Percentiles rank a stretch among this genome's conserved stretches.
Conservation (phyloP, 1,139 yeast genomes). For the Kazachstania sp. region DNA sequence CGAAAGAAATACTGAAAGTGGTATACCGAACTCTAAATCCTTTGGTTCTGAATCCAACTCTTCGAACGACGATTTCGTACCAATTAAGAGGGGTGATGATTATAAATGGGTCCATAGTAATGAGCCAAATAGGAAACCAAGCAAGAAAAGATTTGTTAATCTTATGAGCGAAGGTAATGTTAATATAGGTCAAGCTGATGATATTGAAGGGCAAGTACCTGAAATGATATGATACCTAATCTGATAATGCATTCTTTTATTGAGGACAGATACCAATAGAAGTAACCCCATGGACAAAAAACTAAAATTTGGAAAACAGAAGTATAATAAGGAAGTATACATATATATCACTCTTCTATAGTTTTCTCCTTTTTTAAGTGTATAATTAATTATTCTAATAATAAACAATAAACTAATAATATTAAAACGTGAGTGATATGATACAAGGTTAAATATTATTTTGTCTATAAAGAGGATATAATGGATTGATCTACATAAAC, state of each 20-base stretch:
- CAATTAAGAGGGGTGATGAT: constrained; percentile 23
- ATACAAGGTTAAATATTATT: neutral
- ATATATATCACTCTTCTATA: neutral
- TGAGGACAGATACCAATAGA: neutral
- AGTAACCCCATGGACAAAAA: constrained; percentile 1
- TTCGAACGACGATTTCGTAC: constrained; percentile 26
- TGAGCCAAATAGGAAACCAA: constrained; percentile 22
- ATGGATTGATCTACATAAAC: constrained; percentile 1
- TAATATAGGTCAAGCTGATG: constrained; percentile 20
- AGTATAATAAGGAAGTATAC: neutral
- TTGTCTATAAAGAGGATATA: neutral
- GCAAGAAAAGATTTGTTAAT: constrained; percentile 24
- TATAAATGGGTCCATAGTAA: constrained; percentile 24
- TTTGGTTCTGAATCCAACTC: constrained; percentile 15
- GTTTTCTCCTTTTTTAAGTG: neutral
- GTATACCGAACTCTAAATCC: constrained; percentile 4
- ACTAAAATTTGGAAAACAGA: neutral
- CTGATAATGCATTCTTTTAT: constrained; percentile 1
- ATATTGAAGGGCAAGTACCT: constrained; percentile 27
- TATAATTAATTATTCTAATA: neutral
- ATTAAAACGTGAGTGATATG: neutral
- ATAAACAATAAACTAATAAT: neutral
- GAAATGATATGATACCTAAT: constrained; percentile 16
- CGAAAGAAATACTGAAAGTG: neutral
- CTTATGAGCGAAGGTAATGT: constrained; percentile 21